Percentiles rank a stretch among this genome's conserved stretches.
These are phyloP conservation scores for Nitzschia sp. DNA, from an alignment of 108 stramenopile species.

Conservation along the genomic window DNA sequence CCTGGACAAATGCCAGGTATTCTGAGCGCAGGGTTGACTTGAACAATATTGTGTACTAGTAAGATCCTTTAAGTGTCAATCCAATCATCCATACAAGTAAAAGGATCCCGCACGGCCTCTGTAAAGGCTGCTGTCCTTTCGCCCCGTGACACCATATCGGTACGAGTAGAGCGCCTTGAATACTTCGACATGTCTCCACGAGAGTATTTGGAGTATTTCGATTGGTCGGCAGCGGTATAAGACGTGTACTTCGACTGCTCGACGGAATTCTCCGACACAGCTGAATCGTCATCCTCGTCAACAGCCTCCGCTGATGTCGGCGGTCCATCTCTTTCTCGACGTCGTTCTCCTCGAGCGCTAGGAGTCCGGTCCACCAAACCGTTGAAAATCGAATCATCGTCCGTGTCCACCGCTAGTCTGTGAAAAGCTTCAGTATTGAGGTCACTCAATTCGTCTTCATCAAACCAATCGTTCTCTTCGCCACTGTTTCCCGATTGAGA, in stretches of 20 bases:
- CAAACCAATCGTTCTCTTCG: background rate
- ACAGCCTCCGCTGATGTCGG: background rate
- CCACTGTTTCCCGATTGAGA: background rate
- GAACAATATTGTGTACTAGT: too few species aligned
- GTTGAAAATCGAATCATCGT: slow-evolving; percentile 18
- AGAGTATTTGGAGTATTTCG: background rate
- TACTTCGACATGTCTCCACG: background rate
- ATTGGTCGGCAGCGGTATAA: background rate
- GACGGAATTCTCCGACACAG: background rate
- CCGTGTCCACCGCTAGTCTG: background rate
- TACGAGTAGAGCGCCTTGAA: background rate
- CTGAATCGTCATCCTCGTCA: background rate
- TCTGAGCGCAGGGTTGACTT: too few species aligned
- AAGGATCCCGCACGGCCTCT: background rate
- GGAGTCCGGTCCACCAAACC: slow-evolving; percentile 3
- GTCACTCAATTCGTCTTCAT: slow-evolving; percentile 14
- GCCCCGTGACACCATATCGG: too few species aligned
- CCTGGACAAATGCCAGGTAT: slow-evolving; percentile 24
- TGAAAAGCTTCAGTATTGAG: slow-evolving; percentile 10
- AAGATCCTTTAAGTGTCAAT: too few species aligned
- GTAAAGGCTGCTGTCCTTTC: background rate
- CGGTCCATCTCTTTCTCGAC: background rate
- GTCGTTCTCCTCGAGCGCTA: background rate
- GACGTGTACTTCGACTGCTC: slow-evolving; percentile 1
- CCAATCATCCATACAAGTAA: slow-evolving; percentile 18